phyloP scores from a whole-genome alignment of 176 grass and related monocot genomes.

The Oryza punctata region DNA sequence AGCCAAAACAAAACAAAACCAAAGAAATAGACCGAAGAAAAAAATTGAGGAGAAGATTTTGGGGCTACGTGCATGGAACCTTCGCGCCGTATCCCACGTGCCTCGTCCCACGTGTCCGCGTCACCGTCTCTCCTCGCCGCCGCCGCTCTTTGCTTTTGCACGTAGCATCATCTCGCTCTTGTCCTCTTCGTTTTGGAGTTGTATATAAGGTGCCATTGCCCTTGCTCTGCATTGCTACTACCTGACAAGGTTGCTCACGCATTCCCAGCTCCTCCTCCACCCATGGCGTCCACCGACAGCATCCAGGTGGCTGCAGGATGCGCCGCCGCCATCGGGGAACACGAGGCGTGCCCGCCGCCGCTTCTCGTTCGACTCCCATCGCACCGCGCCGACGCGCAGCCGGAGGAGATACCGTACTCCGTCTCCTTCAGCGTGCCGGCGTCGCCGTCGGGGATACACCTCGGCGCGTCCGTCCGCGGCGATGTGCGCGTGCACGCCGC shows the following conservation, averaged over 20 bases:
- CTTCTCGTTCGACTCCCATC: background rate
- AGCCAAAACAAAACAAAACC: too few relatives aligned
- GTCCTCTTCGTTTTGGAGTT: background rate
- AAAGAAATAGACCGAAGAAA: background rate
- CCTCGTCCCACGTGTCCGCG: background rate
- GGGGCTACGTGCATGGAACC: background rate
- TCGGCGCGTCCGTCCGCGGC: slow-evolving; percentile 1
- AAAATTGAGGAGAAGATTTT: background rate
- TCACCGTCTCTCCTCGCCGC: background rate
- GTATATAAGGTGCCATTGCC: background rate
- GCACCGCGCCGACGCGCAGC: background rate
- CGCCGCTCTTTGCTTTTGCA: background rate
- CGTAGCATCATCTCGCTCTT: background rate
- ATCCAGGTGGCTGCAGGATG: background rate
- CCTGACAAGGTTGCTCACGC: background rate
- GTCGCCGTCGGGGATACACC: slow-evolving; percentile 65
- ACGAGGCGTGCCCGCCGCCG: background rate
- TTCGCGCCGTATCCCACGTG: background rate
- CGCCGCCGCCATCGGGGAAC: background rate
- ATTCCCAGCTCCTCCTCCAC: background rate
- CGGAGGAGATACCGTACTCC: background rate
- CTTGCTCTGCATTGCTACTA: too few relatives aligned
- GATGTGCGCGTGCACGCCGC: background rate
- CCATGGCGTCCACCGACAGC: slow-evolving; percentile 31
- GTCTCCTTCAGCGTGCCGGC: slow-evolving; percentile 51